Percentiles rank a stretch among this genome's conserved stretches.
These are phyloP conservation scores for Flaveria brownii DNA, from an alignment of 129 eudicot genomes.

Conservation along the genomic window DNA sequence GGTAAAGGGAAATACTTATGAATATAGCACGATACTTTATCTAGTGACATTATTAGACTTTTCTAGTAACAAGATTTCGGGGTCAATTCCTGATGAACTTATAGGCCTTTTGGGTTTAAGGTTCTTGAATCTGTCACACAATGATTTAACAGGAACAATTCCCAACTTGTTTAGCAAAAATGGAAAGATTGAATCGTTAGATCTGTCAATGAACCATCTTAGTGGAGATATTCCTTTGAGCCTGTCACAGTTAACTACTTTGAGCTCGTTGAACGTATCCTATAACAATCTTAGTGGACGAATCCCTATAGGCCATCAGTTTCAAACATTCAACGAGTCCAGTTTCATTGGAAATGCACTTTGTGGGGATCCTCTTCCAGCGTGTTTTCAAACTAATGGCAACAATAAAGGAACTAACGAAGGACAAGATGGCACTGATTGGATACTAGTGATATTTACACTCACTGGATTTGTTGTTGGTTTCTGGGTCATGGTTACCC, in stretches of 20 bases:
- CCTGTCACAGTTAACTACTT: conserved; percentile 13
- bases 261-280: conserved; percentile 24
- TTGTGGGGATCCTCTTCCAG: conserved; percentile 31
- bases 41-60: conserved; percentile 32
- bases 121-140: conserved; percentile 37
- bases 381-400: not conserved
- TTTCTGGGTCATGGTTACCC: conserved; percentile 27
- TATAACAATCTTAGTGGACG: conserved; percentile 19
- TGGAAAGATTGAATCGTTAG: conserved; percentile 40
- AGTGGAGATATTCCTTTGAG: conserved; percentile 27
- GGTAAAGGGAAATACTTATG: conserved; percentile 26
- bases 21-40: conserved; percentile 23
- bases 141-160: conserved; percentile 39
- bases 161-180: conserved; percentile 30
- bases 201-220: conserved; percentile 37
- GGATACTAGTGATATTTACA: conserved; percentile 27
- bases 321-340: conserved; percentile 10
- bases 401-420: not conserved
- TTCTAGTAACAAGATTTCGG: conserved; percentile 36
- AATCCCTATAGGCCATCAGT: conserved; percentile 36
- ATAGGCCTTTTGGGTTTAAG: conserved; percentile 25
- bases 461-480: conserved; percentile 25
- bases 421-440: conserved; percentile 15
- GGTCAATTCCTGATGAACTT: conserved; percentile 35
- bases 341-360: conserved; percentile 31